phyloP scores from a whole-genome alignment of 805 yeast genomes.

The Candida namnaoensis region DNA sequence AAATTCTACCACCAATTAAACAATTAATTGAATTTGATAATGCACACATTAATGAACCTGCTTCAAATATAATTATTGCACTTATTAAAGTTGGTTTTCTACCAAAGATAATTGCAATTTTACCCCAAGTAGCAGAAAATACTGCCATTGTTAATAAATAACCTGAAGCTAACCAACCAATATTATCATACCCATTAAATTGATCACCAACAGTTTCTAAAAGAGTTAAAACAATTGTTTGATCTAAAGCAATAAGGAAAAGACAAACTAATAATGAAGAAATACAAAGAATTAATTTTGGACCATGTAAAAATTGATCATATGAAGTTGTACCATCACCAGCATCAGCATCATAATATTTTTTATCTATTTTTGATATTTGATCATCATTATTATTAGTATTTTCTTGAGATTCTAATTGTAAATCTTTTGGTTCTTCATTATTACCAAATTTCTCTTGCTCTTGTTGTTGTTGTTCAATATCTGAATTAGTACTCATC shows the following conservation, averaged over 20 bases:
- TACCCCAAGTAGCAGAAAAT: constrained; percentile 50
- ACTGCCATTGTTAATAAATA: constrained; percentile 46
- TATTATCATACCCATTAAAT: constrained; percentile 38
- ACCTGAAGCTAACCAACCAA: constrained; percentile 54
- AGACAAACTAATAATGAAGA: constrained; percentile 15
- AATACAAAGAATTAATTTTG: constrained; percentile 3
- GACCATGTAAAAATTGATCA: neutral
- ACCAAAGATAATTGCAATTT: constrained; percentile 47
- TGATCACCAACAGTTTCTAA: constrained; percentile 39
- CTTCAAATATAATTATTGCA: constrained; percentile 45
- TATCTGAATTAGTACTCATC: no score
- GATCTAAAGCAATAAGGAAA: constrained; percentile 41
- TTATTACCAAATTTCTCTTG: no score
- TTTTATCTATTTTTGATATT: constrained; percentile 1
- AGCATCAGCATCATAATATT: neutral
- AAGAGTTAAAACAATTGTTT: constrained; percentile 45
- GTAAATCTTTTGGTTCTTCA: no score
- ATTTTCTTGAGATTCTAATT: no score
- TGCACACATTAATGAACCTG: constrained; percentile 48
- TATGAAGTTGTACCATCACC: constrained; percentile 1
- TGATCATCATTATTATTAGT: no score
- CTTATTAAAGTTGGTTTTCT: constrained; percentile 39
- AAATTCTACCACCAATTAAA: constrained; percentile 63
- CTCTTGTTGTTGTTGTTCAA: no score
- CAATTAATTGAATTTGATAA: constrained; percentile 43